Conservation (phyloP, 1,284 basidiomycete species). For the Hymenochaete sp. region DNA sequence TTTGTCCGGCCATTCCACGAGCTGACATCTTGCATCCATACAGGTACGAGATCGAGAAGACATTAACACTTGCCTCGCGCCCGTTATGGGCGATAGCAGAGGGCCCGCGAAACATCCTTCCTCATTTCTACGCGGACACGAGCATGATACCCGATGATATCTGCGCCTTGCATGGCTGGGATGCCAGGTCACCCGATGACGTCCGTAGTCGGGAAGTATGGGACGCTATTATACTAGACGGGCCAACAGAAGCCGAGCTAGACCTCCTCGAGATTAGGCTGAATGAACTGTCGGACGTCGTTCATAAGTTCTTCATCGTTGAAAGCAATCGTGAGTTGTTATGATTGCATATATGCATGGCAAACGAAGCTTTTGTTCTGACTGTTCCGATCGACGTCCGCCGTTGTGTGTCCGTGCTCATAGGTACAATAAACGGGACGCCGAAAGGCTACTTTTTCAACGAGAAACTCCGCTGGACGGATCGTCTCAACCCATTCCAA, state of each 20-base stretch:
- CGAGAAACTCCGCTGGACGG: constrained; percentile 14
- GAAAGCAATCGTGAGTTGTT: constrained; percentile 29
- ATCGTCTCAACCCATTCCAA: constrained; percentile 22
- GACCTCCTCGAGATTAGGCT: constrained; percentile 36
- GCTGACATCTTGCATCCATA: neutral
- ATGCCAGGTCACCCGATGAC: constrained; percentile 1
- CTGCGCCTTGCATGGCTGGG: constrained; percentile 28
- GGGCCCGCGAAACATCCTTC: constrained; percentile 21
- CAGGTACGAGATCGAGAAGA: constrained; percentile 38
- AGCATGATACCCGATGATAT: constrained; percentile 5
- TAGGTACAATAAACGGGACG: constrained; percentile 25
- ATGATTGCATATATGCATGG: no score
- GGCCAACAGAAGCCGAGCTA: constrained; percentile 26
- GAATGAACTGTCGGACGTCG: constrained; percentile 30
- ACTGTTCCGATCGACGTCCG: no score
- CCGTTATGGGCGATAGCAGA: constrained; percentile 50
- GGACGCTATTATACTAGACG: constrained; percentile 29
- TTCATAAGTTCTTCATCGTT: constrained; percentile 32
- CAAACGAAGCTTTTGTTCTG: no score
- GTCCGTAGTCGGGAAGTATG: constrained; percentile 21
- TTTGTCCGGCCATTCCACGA: neutral
- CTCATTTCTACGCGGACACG: constrained; percentile 24
- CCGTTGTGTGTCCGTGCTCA: no score
- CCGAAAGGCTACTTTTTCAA: constrained; percentile 26
- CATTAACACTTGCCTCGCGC: constrained; percentile 51